Base-by-base conservation (phyloP, 2,329 filamentous ascomycete genomes). In the Apiospora sp. region DNA sequence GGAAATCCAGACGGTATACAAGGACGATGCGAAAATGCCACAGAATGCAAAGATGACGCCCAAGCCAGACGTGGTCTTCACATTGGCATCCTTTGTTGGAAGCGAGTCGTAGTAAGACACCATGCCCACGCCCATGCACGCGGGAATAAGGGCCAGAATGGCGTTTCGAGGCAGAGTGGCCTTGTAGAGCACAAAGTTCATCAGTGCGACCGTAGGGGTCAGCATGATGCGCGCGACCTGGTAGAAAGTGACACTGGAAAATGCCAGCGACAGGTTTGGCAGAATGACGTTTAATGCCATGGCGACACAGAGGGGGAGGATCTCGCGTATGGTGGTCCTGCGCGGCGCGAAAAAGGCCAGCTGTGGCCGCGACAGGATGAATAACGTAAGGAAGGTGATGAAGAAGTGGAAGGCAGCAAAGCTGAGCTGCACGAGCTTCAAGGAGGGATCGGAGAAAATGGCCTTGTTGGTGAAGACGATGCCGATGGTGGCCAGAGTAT, bases 381-480 rank as follows among this genome's bases (percentile, higher is more conserved):
- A 91, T n/a, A 93, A 86, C 13, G 91, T 91, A 3, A 89, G 77
- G 81, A 87, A 91, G 37, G 91, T 93, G 78, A 92, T 84, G 78
- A 89, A 84, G 82, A 93, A 93, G 82, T 93, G 91, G 81, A 92
- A 92, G 71, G 89, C 85, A 68, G 91, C 91, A 77, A 93, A 93
- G 48, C 88, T 88, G 69, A 92, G 86, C 80, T 93, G 91, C 73
- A 86, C 87, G 43, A 90, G 85, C 78, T 89, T 90, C 78, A 92
- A 85, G 19, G 86, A 87, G 22, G 88, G 87, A 74, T 92, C 88
- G 34, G 88, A 88, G 83, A 93, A 93, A 80, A 93, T 92, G 74
- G 87, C 87, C 81, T 93, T 93, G 83, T 93, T 93, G 58, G 89
- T 91, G 79, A 92, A 92, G 78, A 93, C 90, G 78, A 92, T 92